Base-by-base conservation (phyloP, 2,329 filamentous ascomycete genomes). In the Arthrobotrys musiformis region DNA sequence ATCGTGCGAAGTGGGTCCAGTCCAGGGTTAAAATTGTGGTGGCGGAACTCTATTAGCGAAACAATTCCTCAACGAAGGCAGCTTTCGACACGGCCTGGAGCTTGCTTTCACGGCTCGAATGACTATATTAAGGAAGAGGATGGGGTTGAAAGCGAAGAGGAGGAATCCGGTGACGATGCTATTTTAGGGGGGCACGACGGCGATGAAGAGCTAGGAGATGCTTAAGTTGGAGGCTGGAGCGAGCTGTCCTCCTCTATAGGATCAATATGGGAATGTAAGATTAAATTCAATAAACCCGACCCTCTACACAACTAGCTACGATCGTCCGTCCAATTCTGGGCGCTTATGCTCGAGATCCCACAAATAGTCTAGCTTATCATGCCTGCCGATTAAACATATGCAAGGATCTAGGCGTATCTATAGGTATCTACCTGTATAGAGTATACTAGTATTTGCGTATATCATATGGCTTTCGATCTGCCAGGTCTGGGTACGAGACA, bases 11-110 rank as follows among this genome's bases (percentile, higher is more conserved):
- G 54, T 58, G 54, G 54, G 54, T 58, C 54, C 54, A 19, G 33
- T 5, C 54, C 54, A 26, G 54, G 54, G 13, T 26, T 58, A 24
- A 58, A 40, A n/a, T 19, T 58, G 30, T 58, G 54, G 54, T 58
- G 54, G 54, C 54, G 54, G 19, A 58, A 58, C 54, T 58, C 54
- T 15, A 11, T 58, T 26, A 58, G 54, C 54, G 54, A 58, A 40
- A 58, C 54, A 7, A 58, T 58, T 26, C 54, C 54, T 37, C 54
- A 58, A 58, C 54, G 54, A 9, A 58, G 54, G 30, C 54, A 58
- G 33, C 54, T 58, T 58, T 58, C 54, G 19, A 58, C 54, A 24
- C 54, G 54, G 19, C 54, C 54, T 58, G 54, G 54, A 15, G 54
- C 54, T 40, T 58, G 54, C 15, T 58, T 58, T 26, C 33, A 58